Conservation (phyloP, 352 stramenopile species). For the Pythium sukuiense region DNA sequence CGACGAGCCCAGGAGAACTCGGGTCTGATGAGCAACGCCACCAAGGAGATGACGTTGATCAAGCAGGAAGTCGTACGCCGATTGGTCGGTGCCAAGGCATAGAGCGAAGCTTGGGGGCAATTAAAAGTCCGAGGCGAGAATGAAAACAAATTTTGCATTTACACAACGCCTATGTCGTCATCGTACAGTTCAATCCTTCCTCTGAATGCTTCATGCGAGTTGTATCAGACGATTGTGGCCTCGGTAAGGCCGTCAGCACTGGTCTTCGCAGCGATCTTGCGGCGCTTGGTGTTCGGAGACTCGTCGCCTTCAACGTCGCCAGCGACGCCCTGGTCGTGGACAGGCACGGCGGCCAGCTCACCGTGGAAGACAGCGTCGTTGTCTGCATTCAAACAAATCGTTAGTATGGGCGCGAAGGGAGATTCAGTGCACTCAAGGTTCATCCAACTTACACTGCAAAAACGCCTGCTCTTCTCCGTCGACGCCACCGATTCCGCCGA, state of each 20-base stretch:
- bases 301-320: slow-evolving; percentile 7
- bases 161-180: background rate
- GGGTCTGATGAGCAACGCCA: slow-evolving; percentile 83
- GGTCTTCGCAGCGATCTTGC: slow-evolving; percentile 13
- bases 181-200: background rate
- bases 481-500: slow-evolving; percentile 15
- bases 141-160: slow-evolving; percentile 15
- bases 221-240: slow-evolving; percentile 16
- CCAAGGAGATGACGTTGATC: slow-evolving; percentile 74
- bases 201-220: background rate
- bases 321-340: slow-evolving; percentile 5
- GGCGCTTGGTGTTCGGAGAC: slow-evolving; percentile 22
- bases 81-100: slow-evolving; percentile 21
- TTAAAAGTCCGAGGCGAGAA: background rate
- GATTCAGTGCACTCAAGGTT: background rate
- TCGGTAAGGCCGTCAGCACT: slow-evolving; percentile 18
- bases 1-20: slow-evolving; percentile 97
- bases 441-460: slow-evolving; percentile 22
- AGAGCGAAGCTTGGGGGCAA: slow-evolving; percentile 1
- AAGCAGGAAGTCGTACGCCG: slow-evolving; percentile 70
- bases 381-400: slow-evolving; percentile 8
- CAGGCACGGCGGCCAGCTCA: slow-evolving; percentile 12
- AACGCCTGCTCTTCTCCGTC: slow-evolving; percentile 24
- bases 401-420: background rate
- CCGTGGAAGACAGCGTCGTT: slow-evolving; percentile 25